phyloP scores from a whole-genome alignment of 495 filamentous ascomycete genomes.

The Xylaria castorea region DNA sequence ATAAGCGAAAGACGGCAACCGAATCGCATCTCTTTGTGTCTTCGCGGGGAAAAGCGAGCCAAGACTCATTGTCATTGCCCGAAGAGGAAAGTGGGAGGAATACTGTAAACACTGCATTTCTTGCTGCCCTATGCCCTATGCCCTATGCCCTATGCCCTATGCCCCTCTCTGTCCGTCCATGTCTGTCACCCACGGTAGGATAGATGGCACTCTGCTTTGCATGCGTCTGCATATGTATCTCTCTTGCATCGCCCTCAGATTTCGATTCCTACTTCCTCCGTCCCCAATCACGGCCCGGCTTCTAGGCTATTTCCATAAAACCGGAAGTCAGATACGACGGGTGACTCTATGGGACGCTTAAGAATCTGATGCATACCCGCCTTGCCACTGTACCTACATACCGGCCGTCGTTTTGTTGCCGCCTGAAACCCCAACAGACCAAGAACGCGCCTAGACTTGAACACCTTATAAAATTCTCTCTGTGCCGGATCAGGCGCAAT shows the following conservation, averaged over 20 bases:
- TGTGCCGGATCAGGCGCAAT: slow-evolving; percentile 19
- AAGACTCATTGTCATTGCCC: background rate
- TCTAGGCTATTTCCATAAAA: slow-evolving; percentile 1
- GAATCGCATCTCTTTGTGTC: background rate
- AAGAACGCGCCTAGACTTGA: background rate
- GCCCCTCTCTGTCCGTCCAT: background rate
- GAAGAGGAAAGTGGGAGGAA: slow-evolving; percentile 17
- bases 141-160: background rate
- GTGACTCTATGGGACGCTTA: background rate
- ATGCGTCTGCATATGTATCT: slow-evolving; percentile 22
- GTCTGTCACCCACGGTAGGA: background rate
- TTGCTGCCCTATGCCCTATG: slow-evolving; percentile 11
- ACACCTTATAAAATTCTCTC: background rate
- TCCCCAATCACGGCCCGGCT: slow-evolving; percentile 5
- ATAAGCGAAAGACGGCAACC: background rate
- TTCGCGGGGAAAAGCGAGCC: slow-evolving; percentile 16
- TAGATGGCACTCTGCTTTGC: slow-evolving; percentile 15
- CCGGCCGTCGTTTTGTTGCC: slow-evolving; percentile 9
- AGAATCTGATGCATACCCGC: slow-evolving; percentile 4
- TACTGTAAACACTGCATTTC: background rate
- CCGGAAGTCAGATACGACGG: slow-evolving; percentile 3
- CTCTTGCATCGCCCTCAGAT: slow-evolving; percentile 7
- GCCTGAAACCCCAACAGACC: slow-evolving; percentile 2
- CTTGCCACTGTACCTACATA: background rate
- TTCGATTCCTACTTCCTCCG: slow-evolving; percentile 8